phyloP scores from a whole-genome alignment of 202 grass and related monocot genomes.

The Setaria viridis region DNA sequence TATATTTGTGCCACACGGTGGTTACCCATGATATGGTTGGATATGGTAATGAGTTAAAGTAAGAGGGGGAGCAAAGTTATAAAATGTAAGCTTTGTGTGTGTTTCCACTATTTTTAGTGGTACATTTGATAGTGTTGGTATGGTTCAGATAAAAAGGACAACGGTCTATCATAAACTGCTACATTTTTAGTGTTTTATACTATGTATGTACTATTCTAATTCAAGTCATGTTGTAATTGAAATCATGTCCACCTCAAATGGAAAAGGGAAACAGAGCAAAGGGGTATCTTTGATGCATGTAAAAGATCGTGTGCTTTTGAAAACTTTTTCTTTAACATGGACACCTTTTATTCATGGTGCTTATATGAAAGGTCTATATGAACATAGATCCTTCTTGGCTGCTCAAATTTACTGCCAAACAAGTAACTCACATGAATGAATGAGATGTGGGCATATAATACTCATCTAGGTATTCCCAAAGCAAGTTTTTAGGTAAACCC shows the following conservation, averaged over 20 bases:
- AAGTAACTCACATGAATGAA: background rate
- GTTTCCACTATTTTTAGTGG: background rate
- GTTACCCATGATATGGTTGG: background rate
- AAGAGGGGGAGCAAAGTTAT: background rate
- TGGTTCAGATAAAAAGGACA: background rate
- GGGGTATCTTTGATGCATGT: too few relatives aligned
- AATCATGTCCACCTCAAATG: background rate
- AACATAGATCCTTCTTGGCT: background rate
- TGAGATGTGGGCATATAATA: background rate
- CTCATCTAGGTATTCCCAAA: background rate
- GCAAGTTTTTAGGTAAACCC: background rate
- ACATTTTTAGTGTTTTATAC: background rate
- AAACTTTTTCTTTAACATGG: too few relatives aligned
- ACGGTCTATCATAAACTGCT: background rate
- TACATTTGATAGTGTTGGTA: background rate
- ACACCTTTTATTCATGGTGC: background rate
- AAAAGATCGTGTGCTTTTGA: too few relatives aligned
- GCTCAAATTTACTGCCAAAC: background rate
- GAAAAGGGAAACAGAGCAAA: too few relatives aligned
- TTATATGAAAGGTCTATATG: background rate
- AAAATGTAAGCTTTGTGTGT: background rate
- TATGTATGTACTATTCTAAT: background rate
- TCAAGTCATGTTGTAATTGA: background rate
- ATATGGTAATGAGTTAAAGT: background rate
- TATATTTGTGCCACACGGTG: background rate